Base-by-base conservation (phyloP, 2,329 filamentous ascomycete genomes). In the Claviceps sp. region DNA sequence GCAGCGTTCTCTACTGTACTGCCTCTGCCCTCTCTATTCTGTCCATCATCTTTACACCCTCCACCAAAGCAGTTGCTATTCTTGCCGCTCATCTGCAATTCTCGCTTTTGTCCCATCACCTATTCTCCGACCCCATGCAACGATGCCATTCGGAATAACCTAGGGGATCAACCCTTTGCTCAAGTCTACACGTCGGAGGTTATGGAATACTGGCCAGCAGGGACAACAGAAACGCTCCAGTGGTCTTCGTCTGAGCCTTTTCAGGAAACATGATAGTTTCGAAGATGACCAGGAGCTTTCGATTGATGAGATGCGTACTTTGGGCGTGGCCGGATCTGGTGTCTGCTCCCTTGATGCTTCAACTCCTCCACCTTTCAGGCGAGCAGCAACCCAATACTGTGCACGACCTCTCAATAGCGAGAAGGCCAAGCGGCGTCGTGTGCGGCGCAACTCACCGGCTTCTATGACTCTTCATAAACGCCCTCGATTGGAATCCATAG, bases 401-500 rank as follows among this genome's bases (percentile, higher is more conserved):
- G 13, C 43, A 23, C 20, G 34, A 9, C 26, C 42, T 5, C 29
- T 48, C 26, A 20, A 36, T n/a, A 45, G 48, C 29, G 52, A 50
- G 9, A 20, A 42, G 37, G 7, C 5, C 34, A 53, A 47, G 36
- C 48, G 45, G 8, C 48, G 29, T 36, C 52, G 52, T 23, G 11
- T 13, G 16, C 29, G 2, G 11, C 38, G 6, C 2, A 50, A 13
- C 16, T 43, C 34, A 5, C 34, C 8, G 5, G 37, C 38, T 22
- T 44, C 20, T 9, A 7, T 42, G 11, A 14, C 13, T 40, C 38
- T 40, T 14, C 48, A 36, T 7, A 39, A n/a, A 17, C 44, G 22
- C 8, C 22, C 43, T n/a, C 38, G 14, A 14, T 22, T 53, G n/a
- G 48, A 46, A n/a, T 53, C 48, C 4, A 53, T 53, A 49, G 48